phyloP scores from a whole-genome alignment of 768 basidiomycete genomes.

The Suillus variegatus region DNA sequence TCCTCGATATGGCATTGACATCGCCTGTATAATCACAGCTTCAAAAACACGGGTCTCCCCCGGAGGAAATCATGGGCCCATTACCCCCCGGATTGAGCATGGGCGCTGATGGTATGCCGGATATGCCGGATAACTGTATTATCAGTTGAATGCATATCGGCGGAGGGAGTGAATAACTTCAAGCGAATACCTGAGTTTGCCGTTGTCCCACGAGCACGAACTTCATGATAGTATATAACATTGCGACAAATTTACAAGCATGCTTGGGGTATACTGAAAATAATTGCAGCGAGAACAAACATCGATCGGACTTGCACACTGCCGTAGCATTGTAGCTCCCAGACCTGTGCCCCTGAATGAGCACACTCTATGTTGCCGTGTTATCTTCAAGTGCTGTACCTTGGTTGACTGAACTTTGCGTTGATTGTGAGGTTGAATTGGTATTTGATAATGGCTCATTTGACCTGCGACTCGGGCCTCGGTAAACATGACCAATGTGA shows the following conservation, averaged over 20 bases:
- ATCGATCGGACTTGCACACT: too few relatives aligned
- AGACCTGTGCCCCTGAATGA: too few relatives aligned
- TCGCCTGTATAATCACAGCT: constrained; percentile 45
- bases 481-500: background rate
- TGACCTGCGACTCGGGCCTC: background rate
- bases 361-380: background rate
- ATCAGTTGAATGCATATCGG: constrained; percentile 12
- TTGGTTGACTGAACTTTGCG: background rate
- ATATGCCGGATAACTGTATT: constrained; percentile 37
- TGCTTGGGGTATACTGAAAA: too few relatives aligned
- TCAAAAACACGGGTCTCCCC: constrained; percentile 78
- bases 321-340: too few relatives aligned
- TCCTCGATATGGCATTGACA: background rate
- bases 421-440: background rate
- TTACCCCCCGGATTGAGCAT: constrained; percentile 70
- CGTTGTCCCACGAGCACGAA: too few relatives aligned
- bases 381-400: background rate
- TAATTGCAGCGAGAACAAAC: too few relatives aligned
- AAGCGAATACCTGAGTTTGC: background rate
- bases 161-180: background rate
- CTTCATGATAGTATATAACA: too few relatives aligned
- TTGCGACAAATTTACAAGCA: too few relatives aligned
- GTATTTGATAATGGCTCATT: background rate
- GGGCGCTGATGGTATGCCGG: constrained; percentile 55
- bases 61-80: constrained; percentile 80